Conservation (phyloP, 2,329 filamentous ascomycete genomes). For the Colletotrichum sp. region DNA sequence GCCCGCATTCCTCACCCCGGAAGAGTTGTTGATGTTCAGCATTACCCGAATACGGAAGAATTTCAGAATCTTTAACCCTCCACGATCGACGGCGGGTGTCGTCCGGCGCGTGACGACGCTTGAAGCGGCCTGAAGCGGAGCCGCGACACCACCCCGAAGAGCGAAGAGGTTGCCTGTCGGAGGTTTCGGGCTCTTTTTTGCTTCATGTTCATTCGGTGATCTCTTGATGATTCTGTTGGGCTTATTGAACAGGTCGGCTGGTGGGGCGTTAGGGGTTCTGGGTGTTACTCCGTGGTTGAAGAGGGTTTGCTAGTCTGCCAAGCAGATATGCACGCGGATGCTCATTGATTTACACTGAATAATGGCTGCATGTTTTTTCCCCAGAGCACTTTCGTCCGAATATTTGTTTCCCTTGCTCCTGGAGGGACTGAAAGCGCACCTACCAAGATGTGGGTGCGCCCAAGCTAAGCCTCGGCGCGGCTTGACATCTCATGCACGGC, state of each 20-base stretch:
- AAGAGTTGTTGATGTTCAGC: background rate
- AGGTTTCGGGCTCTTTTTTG: background rate
- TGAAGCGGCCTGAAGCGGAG: background rate
- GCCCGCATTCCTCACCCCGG: background rate
- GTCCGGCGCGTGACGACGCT: background rate
- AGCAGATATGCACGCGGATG: background rate
- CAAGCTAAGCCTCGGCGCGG: background rate
- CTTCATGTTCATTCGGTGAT: background rate
- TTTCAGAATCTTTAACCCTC: background rate
- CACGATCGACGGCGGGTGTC: background rate
- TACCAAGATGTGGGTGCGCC: background rate
- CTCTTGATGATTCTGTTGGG: background rate
- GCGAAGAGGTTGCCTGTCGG: background rate
- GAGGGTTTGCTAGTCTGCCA: background rate
- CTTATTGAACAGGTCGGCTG: background rate
- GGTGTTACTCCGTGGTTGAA: background rate
- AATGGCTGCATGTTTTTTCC: background rate
- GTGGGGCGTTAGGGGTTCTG: background rate
- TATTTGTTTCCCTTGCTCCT: background rate
- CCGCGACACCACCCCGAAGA: background rate
- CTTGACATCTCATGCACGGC: background rate
- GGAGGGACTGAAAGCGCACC: background rate
- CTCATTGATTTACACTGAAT: background rate
- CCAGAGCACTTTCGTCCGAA: background rate
- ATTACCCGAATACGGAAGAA: constrained; percentile 11